Evolutionary conservation across 768 basidiomycete species (phyloP).

Genomic region (Plicaturopsis crispa): DNA sequence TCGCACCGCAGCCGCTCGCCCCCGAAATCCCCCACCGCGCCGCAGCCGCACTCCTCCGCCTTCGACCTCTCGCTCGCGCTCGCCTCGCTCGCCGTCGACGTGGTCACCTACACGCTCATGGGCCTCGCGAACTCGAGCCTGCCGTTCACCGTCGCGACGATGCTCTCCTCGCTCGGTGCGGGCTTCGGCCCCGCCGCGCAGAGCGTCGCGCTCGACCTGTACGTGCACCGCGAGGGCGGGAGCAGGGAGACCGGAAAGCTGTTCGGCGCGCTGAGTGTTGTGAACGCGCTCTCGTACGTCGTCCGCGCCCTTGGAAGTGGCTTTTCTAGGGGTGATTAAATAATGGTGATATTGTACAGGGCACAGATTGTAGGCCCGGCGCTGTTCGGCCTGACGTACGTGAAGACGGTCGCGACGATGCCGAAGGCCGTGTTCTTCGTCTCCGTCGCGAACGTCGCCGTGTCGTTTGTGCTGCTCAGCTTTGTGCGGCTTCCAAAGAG

Average conservation of each 20-base stretch:
- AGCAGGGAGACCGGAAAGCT: conserved; percentile 58
- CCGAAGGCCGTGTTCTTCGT: conserved; percentile 67
- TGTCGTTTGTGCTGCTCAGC: conserved; percentile 37
- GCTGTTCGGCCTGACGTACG: conserved; percentile 65
- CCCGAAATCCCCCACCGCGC: conserved; percentile 15
- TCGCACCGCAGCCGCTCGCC: conserved; percentile 22
- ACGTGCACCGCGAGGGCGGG: conserved; percentile 38
- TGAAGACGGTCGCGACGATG: conserved; percentile 60
- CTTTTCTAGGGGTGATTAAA: neutral
- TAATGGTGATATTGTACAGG: conserved; percentile 23
- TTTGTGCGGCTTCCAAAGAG: conserved; percentile 35
- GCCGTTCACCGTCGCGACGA: conserved; percentile 42
- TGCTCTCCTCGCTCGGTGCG: conserved; percentile 48
- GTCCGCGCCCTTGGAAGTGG: neutral
- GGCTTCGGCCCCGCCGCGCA: conserved; percentile 64
- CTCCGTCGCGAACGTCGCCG: conserved; percentile 27
- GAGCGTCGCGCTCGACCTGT: conserved; percentile 65
- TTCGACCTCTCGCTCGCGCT: conserved; percentile 72
- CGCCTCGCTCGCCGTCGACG: conserved; percentile 50
- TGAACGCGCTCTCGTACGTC: conserved; percentile 58
- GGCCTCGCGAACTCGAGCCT: conserved; percentile 35
- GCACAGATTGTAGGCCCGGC: conserved; percentile 65
- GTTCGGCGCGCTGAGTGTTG: conserved; percentile 74
- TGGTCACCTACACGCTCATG: conserved; percentile 43
- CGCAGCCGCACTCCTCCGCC: conserved; percentile 26